phyloP scores from a whole-genome alignment of 1,284 basidiomycete genomes.

The Megacollybia platyphylla region DNA sequence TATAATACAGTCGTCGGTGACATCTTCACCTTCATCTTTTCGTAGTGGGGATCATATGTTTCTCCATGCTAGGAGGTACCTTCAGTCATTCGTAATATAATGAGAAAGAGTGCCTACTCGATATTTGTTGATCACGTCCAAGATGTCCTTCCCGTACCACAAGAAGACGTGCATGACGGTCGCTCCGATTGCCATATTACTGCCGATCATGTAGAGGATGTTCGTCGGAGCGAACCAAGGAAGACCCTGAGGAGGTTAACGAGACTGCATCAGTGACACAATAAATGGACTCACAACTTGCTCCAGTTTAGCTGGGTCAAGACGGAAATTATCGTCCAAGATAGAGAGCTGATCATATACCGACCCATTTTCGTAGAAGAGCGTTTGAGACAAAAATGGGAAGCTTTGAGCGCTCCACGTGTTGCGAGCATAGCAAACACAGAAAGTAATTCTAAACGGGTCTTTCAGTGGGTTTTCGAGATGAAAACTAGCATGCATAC shows the following conservation, averaged over 20 bases:
- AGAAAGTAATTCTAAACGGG: constrained; percentile 20
- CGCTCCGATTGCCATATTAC: constrained; percentile 26
- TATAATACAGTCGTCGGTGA: no score
- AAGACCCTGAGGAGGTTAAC: constrained; percentile 17
- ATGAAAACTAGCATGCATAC: constrained; percentile 12
- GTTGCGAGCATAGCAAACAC: constrained; percentile 21
- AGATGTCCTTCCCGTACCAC: constrained; percentile 38
- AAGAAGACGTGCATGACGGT: constrained; percentile 33
- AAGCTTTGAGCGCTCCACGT: constrained; percentile 30
- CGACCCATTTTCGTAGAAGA: constrained; percentile 27
- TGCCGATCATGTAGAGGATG: constrained; percentile 23
- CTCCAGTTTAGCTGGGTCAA: constrained; percentile 26
- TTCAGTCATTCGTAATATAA: constrained; percentile 1
- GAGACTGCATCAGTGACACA: not conserved
- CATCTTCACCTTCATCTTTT: constrained; percentile 33
- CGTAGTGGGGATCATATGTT: constrained; percentile 29
- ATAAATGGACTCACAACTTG: constrained; percentile 12
- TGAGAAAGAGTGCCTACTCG: constrained; percentile 14
- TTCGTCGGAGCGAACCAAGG: constrained; percentile 30
- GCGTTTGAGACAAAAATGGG: constrained; percentile 32
- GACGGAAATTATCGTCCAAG: constrained; percentile 22
- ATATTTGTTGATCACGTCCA: constrained; percentile 23
- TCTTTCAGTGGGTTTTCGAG: not conserved
- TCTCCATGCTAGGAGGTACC: constrained; percentile 15
- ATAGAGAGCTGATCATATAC: constrained; percentile 18